Evolutionary conservation across 2,329 filamentous ascomycete genomes (phyloP), one percentile per base, ranked within the genome.

Genomic region (Xylariaceae sp.): DNA sequence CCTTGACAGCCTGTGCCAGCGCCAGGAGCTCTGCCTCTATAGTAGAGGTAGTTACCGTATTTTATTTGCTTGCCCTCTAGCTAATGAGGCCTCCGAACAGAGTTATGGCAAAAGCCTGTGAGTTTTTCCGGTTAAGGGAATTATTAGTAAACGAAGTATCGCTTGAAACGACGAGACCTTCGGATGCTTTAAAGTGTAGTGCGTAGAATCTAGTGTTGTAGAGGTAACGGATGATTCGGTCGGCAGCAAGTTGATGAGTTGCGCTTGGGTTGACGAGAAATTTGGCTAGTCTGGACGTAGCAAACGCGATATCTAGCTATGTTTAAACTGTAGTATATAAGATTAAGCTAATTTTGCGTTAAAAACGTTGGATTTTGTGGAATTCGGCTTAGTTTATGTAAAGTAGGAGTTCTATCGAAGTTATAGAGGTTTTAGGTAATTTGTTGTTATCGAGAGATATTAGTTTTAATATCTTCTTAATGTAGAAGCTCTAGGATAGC

Each of bases 71-170:
- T 2, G 36, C 36, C 12, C 23, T 21, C 20, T 17, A 47, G 4
- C 45, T 37, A 3, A 47, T 44, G 2, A 47, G 6, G 5, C 36
- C 32, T 11, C 36, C 22, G 8, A 44, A 47, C 6, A 47, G 29
- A 10, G 14, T 36, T n/a, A 44, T 47, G 1, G 22, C 19, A 35
- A 35, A 44, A 5, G 40, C 45, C 19, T 47, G 32, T 23, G 32
- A 47, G 22, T 41, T 47, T 8, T 47, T 47, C 2, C 19, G 29
- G 21, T 47, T 10, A 16, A 29, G n/a, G 4, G 36, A 25, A 14
- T 44, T 44, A 27, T 44, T 16, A 5, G 33, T 33, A 44, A 48
- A 41, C 8, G 6, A 47, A 4, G 22, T 20, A 17, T 47, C 20
- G 16, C 40, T 47, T 1, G 36, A 10, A 7, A 43, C 25, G 23